A percentile compares a stretch with the other conserved stretches of the same genome.
Conservation (phyloP, 2,329 filamentous ascomycete species). For the Botrytis aclada region DNA sequence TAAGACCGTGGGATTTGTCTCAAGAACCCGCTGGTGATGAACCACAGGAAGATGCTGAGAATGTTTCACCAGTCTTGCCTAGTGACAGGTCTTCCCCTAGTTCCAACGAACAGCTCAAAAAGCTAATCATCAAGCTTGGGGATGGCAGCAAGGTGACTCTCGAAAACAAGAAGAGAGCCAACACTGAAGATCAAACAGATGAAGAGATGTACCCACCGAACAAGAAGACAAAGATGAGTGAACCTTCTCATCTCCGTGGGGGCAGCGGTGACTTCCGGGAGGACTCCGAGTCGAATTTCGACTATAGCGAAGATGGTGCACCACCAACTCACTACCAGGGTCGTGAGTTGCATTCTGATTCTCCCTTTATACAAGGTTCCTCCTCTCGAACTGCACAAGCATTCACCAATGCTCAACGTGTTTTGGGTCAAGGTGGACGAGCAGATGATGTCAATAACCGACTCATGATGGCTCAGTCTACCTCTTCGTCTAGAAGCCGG, state of each 20-base stretch:
- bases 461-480: too few species aligned
- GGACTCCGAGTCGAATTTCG: neutral
- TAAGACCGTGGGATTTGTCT: neutral
- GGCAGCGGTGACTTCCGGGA: neutral
- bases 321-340: neutral
- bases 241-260: neutral
- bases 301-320: neutral
- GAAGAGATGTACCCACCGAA: neutral
- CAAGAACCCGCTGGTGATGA: neutral
- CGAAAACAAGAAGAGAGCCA: neutral
- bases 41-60: neutral
- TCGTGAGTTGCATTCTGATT: neutral
- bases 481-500: too few species aligned
- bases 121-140: neutral
- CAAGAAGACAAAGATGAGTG: neutral
- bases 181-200: neutral
- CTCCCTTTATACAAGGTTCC: neutral
- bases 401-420: neutral
- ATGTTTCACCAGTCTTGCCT: neutral
- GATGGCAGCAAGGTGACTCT: neutral
- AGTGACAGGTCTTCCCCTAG: neutral
- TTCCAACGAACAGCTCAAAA: neutral
- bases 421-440: too few species aligned
- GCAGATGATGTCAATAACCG: neutral
- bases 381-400: neutral